Conservation (phyloP, 2,329 filamentous ascomycete species). For the Aspergillus sp. region DNA sequence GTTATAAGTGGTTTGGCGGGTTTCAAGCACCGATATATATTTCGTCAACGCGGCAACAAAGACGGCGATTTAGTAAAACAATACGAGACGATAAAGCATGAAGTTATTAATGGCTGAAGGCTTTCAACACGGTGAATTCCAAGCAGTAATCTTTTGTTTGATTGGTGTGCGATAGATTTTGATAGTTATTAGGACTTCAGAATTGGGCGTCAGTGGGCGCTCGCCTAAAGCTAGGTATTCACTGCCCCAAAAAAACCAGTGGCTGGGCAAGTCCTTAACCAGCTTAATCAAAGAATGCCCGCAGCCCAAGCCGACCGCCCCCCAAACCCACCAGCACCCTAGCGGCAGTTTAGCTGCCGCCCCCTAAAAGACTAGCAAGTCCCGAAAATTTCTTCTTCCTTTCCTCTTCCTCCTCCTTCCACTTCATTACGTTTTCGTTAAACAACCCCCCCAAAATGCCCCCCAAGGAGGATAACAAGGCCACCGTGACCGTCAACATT, state of each 20-base stretch:
- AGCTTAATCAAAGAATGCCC: not conserved
- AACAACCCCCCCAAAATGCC: slow-evolving; percentile 27
- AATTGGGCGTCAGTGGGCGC: not conserved
- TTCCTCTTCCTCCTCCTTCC: slow-evolving; percentile 7
- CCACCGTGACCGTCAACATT: slow-evolving; percentile 45
- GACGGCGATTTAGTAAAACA: too few relatives aligned
- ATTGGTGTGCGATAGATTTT: too few relatives aligned
- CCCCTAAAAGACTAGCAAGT: slow-evolving; percentile 6
- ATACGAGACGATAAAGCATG: too few relatives aligned
- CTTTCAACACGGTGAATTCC: too few relatives aligned
- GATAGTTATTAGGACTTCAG: too few relatives aligned
- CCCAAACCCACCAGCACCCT: not conserved
- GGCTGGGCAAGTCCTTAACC: not conserved
- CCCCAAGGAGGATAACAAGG: slow-evolving; percentile 31
- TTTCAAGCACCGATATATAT: too few relatives aligned
- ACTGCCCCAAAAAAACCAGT: not conserved
- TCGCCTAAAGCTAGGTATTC: not conserved
- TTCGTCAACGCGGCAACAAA: too few relatives aligned
- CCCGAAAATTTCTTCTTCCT: slow-evolving; percentile 16
- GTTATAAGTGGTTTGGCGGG: too few relatives aligned
- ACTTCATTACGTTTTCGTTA: slow-evolving; percentile 9
- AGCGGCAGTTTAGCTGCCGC: slow-evolving; percentile 9
- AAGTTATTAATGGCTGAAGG: too few relatives aligned
- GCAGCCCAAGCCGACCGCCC: not conserved
- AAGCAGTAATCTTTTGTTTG: too few relatives aligned